Evolutionary conservation across 495 filamentous ascomycete genomes (phyloP).

Genomic region (Clohesyomyces aquaticus): DNA sequence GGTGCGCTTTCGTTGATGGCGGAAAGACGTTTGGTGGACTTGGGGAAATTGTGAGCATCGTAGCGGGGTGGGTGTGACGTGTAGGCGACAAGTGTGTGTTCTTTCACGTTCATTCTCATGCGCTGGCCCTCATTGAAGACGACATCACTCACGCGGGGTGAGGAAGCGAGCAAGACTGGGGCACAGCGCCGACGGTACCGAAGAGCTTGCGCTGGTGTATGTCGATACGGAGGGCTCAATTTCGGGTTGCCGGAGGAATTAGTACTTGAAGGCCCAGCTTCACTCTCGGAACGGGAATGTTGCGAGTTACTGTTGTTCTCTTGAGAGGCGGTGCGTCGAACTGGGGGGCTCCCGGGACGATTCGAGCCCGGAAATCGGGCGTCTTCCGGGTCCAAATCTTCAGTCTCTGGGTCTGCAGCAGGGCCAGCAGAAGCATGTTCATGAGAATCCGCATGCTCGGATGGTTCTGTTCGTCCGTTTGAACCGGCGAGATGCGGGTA

Average conservation of each 20-base stretch:
- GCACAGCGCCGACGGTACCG: constrained; percentile 48
- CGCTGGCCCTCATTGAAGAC: constrained; percentile 45
- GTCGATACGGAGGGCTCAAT: constrained; percentile 36
- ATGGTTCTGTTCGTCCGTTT: neutral
- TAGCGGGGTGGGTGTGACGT: constrained; percentile 33
- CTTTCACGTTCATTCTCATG: constrained; percentile 45
- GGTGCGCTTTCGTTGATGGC: neutral
- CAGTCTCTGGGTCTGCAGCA: constrained; percentile 31
- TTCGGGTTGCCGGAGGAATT: constrained; percentile 36
- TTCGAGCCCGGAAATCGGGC: constrained; percentile 29
- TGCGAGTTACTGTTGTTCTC: constrained; percentile 9
- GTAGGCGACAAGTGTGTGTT: constrained; percentile 38
- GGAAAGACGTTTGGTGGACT: constrained; percentile 1
- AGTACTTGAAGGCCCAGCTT: constrained; percentile 21
- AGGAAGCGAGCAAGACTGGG: constrained; percentile 42
- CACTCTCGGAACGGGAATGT: constrained; percentile 10
- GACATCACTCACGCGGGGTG: constrained; percentile 45
- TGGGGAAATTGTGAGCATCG: constrained; percentile 37
- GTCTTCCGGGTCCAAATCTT: constrained; percentile 41
- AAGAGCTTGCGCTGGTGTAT: constrained; percentile 38
- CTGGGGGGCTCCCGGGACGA: constrained; percentile 14
- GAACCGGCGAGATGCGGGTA: constrained; percentile 35
- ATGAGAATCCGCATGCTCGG: neutral
- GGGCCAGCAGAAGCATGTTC: neutral
- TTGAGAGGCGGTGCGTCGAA: neutral